These are phyloP conservation scores for Macrophomina tecta DNA, from an alignment of 2,329 filamentous ascomycete genomes.

Conservation along the genomic window DNA sequence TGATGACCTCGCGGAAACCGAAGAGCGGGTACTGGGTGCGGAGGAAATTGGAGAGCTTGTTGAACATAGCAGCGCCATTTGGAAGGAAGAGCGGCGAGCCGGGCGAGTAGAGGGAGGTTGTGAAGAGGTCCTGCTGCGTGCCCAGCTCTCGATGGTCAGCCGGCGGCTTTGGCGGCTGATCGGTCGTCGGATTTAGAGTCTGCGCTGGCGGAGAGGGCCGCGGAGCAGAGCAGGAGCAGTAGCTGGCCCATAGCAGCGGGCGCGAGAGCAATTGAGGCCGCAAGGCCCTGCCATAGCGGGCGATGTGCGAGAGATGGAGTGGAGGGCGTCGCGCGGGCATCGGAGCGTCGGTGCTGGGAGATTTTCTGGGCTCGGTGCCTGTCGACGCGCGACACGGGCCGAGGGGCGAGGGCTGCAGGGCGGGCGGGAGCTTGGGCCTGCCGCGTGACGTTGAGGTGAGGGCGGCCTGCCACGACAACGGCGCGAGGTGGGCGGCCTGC, in stretches of 20 bases:
- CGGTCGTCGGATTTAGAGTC: conserved; percentile 21
- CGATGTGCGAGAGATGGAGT: conserved; percentile 29
- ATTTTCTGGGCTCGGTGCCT: neutral
- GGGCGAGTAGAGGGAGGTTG: conserved; percentile 78
- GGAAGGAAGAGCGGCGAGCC: conserved; percentile 86
- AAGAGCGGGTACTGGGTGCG: conserved; percentile 83
- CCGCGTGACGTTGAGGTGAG: conserved; percentile 5
- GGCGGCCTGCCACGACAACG: conserved; percentile 6
- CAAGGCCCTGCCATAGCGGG: conserved; percentile 13
- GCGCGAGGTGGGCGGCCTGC: neutral
- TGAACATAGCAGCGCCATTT: conserved; percentile 81
- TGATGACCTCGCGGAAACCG: conserved; percentile 87
- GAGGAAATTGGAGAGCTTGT: conserved; percentile 80
- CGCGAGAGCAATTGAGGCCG: conserved; percentile 7
- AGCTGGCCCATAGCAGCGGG: conserved; percentile 29
- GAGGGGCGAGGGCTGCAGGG: conserved; percentile 11
- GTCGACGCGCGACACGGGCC: neutral
- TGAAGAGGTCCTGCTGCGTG: conserved; percentile 74
- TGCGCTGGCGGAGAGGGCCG: conserved; percentile 34
- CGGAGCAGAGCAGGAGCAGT: conserved; percentile 44
- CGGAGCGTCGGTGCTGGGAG: conserved; percentile 30
- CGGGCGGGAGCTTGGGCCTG: conserved; percentile 17
- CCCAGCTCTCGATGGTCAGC: conserved; percentile 59
- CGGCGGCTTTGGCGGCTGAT: conserved; percentile 44
- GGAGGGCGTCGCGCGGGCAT: conserved; percentile 42